These are phyloP conservation scores for Trichophyton mentagrophytes DNA, from an alignment of 2,329 filamentous ascomycete species.

Conservation along the genomic window DNA sequence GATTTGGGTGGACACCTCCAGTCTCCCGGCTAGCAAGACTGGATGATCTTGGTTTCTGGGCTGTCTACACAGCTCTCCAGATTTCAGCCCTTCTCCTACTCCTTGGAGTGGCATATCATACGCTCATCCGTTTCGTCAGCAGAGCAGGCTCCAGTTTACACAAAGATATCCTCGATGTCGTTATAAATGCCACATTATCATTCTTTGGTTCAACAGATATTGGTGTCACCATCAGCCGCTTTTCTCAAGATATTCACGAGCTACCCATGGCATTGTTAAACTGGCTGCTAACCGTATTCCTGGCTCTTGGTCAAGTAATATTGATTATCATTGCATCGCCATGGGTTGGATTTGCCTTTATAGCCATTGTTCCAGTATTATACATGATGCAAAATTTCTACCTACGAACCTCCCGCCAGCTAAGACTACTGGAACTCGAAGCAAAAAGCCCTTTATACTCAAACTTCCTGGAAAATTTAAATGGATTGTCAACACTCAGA, in stretches of 20 bases:
- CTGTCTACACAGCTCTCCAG: constrained; percentile 19
- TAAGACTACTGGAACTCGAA: constrained; percentile 34
- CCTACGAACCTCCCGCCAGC: constrained; percentile 33
- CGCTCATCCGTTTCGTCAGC: constrained; percentile 15
- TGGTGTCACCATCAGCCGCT: constrained; percentile 31
- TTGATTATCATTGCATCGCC: constrained; percentile 17
- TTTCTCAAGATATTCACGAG: constrained; percentile 35
- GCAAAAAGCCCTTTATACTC: constrained; percentile 32
- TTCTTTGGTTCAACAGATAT: constrained; percentile 32
- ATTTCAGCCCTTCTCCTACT: constrained; percentile 16
- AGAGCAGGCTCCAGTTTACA: constrained; percentile 18
- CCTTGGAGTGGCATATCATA: constrained; percentile 12
- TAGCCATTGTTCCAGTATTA: constrained; percentile 16
- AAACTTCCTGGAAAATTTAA: constrained; percentile 20
- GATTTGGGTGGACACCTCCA: neutral
- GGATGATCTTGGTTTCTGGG: constrained; percentile 9
- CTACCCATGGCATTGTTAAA: constrained; percentile 31
- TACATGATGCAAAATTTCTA: constrained; percentile 28
- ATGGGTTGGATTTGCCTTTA: constrained; percentile 19
- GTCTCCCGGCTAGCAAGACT: neutral
- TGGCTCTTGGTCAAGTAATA: constrained; percentile 16
- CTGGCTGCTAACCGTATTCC: constrained; percentile 13
- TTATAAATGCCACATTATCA: constrained; percentile 26
- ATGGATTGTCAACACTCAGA: constrained; percentile 17
- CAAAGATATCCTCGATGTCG: constrained; percentile 13